Evolutionary conservation across 2,329 filamentous ascomycete species (phyloP).

Genomic region (Diaporthe aspalathi): DNA sequence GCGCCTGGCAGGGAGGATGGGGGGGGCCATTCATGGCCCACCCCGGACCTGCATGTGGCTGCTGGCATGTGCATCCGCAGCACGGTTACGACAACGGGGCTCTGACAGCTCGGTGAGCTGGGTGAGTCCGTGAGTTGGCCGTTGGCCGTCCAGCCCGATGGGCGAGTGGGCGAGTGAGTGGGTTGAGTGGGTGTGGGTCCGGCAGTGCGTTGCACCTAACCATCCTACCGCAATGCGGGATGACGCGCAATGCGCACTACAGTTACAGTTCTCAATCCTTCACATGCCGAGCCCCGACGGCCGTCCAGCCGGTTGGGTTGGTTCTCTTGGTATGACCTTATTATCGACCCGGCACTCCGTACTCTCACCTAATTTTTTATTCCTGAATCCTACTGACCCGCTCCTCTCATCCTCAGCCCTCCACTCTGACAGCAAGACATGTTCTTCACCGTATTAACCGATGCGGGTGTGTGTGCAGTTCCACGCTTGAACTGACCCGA

Average conservation of each 20-base stretch:
- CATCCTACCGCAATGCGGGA: constrained; percentile 6
- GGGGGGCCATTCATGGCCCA: neutral
- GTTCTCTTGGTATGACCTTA: too few relatives aligned
- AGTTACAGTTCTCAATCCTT: constrained; percentile 2
- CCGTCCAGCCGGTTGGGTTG: neutral
- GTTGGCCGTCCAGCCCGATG: too few relatives aligned
- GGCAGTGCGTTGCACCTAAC: constrained; percentile 7
- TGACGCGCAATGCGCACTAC: constrained; percentile 17
- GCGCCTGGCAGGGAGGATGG: too few relatives aligned
- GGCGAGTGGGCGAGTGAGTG: too few relatives aligned
- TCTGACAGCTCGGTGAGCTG: neutral
- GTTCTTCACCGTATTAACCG: neutral
- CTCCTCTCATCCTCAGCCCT: neutral
- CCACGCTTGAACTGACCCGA: neutral
- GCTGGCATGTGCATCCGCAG: constrained; percentile 14
- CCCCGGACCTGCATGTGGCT: constrained; percentile 19
- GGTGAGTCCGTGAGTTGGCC: neutral
- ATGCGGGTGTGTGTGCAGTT: too few relatives aligned
- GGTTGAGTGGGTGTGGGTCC: constrained; percentile 5
- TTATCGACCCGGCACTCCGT: too few relatives aligned
- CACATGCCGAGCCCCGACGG: constrained; percentile 19
- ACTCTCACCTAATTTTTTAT: too few relatives aligned
- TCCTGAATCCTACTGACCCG: constrained; percentile 13
- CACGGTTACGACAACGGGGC: neutral
- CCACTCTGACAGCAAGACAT: too few relatives aligned